Evolutionary conservation across 106 monocot species (phyloP).

Genomic region (Dactylorhiza incarnata): DNA sequence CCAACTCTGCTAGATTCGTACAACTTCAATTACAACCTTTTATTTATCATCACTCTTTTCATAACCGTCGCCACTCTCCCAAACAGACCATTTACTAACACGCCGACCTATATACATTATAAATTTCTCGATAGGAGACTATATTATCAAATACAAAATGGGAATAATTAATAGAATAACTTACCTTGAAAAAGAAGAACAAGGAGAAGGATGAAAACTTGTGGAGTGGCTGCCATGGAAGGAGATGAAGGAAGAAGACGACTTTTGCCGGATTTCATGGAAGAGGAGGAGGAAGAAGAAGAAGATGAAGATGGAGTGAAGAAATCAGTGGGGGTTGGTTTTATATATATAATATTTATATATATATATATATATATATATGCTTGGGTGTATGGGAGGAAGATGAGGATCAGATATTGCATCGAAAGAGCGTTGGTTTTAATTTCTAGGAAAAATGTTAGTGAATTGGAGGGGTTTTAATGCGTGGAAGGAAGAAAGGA

Average conservation of each 20-base stretch:
- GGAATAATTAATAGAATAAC: not conserved
- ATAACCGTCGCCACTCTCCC: too few species aligned
- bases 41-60: too few species aligned
- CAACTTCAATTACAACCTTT: too few species aligned
- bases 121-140: too few species aligned
- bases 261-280: too few species aligned
- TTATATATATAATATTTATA: not conserved
- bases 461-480: not conserved
- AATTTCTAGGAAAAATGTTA: not conserved
- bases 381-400: not conserved
- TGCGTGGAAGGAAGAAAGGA: not conserved
- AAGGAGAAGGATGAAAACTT: not conserved
- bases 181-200: conserved; percentile 11
- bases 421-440: conserved; percentile 1
- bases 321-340: too few species aligned
- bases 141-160: not conserved
- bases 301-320: too few species aligned
- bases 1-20: too few species aligned
- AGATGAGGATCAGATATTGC: not conserved
- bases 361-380: not conserved
- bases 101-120: too few species aligned
- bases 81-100: too few species aligned
- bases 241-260: not conserved
- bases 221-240: conserved; percentile 4
- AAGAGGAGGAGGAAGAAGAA: too few species aligned